These are phyloP conservation scores for Candida piceae DNA, from an alignment of 805 yeast species.

Conservation along the genomic window DNA sequence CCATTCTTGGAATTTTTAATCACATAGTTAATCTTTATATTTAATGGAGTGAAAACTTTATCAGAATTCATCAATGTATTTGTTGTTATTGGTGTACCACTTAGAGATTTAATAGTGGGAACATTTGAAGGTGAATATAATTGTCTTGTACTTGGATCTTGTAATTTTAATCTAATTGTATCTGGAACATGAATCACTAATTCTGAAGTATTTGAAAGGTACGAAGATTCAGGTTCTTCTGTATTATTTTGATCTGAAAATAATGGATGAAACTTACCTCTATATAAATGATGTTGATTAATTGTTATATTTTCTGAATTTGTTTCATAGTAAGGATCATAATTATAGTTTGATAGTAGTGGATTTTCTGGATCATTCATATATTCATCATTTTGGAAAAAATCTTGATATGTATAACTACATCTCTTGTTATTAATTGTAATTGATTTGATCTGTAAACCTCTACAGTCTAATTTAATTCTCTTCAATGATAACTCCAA, in stretches of 20 bases:
- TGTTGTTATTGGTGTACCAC: conserved; percentile 30
- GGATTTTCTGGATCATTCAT: conserved; percentile 28
- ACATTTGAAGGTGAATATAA: conserved; percentile 27
- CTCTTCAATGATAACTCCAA: conserved; percentile 49
- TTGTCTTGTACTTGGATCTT: conserved; percentile 39
- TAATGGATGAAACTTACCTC: conserved; percentile 47
- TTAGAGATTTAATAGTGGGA: conserved; percentile 31
- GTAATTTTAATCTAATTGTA: conserved; percentile 53
- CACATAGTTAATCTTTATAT: conserved; percentile 61
- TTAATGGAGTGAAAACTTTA: conserved; percentile 65
- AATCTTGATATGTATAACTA: conserved; percentile 52
- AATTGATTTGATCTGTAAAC: conserved; percentile 59
- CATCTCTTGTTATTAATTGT: conserved; percentile 59
- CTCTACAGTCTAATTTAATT: conserved; percentile 76
- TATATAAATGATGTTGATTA: conserved; percentile 55
- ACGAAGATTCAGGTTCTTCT: conserved; percentile 23
- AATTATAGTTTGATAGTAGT: conserved; percentile 26
- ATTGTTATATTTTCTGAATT: conserved; percentile 37
- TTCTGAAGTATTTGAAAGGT: conserved; percentile 52
- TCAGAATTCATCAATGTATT: conserved; percentile 33
- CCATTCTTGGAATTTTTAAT: conserved; percentile 68
- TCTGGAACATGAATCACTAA: conserved; percentile 61
- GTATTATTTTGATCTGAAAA: conserved; percentile 41
- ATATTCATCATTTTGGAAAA: conserved; percentile 32
- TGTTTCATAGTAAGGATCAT: conserved; percentile 34